Percentiles rank a stretch among this genome's conserved stretches.
These are phyloP conservation scores for Diplodia seriata DNA, from an alignment of 2,329 filamentous ascomycete genomes.

Conservation along the genomic window DNA sequence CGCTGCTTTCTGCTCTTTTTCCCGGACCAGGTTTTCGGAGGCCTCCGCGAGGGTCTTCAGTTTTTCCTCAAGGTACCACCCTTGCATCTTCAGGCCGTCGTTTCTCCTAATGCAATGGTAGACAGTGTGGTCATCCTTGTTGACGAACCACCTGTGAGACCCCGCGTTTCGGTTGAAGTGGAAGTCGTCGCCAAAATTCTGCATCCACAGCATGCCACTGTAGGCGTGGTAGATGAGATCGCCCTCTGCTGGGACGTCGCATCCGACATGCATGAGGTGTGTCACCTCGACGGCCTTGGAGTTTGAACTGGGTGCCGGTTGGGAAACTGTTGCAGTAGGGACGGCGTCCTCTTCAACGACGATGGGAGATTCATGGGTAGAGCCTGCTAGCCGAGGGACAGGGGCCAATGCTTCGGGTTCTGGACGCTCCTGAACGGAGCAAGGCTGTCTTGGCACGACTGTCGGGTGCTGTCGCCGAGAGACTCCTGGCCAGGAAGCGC, in stretches of 20 bases:
- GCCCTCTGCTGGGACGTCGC: background rate
- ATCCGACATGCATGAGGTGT: background rate
- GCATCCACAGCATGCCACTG: background rate
- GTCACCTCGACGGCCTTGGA: background rate
- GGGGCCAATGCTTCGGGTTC: background rate
- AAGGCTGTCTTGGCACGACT: background rate
- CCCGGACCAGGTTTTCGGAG: background rate
- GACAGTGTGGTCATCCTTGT: background rate
- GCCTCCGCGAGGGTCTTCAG: background rate
- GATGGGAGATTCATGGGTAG: background rate
- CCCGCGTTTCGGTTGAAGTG: background rate
- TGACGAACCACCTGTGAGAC: background rate
- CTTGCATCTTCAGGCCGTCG: background rate
- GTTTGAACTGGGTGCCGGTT: too few species aligned
- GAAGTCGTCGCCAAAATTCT: background rate
- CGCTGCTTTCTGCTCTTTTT: background rate
- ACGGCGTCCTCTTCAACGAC: background rate
- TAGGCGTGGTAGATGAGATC: background rate
- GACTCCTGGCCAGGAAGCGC: too few species aligned
- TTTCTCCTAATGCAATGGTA: background rate
- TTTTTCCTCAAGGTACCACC: background rate
- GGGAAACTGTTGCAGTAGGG: background rate
- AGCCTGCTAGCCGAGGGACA: background rate
- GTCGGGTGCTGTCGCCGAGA: too few species aligned
- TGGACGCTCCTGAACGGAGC: background rate